These are phyloP conservation scores for Eutypa lata DNA, from an alignment of 2,329 filamentous ascomycete genomes.

Conservation along the genomic window DNA sequence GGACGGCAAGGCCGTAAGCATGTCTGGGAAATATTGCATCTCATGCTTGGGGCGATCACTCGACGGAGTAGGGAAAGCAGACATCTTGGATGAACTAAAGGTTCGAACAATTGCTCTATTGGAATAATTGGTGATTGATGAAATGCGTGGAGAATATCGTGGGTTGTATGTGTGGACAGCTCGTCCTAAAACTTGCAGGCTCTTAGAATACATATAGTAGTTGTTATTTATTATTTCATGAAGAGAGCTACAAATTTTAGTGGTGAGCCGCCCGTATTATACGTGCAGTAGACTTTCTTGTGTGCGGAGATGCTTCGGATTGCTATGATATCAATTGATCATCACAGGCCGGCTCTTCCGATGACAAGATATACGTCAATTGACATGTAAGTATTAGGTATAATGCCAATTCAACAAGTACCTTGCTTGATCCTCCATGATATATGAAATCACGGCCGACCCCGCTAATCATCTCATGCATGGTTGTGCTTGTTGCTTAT, in stretches of 20 bases:
- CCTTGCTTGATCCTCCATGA: no score
- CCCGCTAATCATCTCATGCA: no score
- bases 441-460: no score
- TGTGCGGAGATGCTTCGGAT: background rate
- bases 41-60: conserved; percentile 43
- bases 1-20: conserved; percentile 50
- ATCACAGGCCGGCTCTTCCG: background rate
- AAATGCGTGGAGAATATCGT: background rate
- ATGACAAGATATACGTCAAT: no score
- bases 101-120: background rate
- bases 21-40: conserved; percentile 59
- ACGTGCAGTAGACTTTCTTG: no score
- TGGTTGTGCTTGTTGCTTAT: no score
- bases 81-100: conserved; percentile 21
- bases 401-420: no score
- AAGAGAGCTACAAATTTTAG: background rate
- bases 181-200: background rate
- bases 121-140: background rate
- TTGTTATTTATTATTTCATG: background rate
- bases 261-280: background rate
- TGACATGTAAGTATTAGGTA: no score
- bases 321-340: background rate
- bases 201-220: background rate
- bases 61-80: conserved; percentile 26
- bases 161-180: background rate